These are phyloP conservation scores for Xylaria palmicola DNA, from an alignment of 495 filamentous ascomycete genomes.

Conservation along the genomic window DNA sequence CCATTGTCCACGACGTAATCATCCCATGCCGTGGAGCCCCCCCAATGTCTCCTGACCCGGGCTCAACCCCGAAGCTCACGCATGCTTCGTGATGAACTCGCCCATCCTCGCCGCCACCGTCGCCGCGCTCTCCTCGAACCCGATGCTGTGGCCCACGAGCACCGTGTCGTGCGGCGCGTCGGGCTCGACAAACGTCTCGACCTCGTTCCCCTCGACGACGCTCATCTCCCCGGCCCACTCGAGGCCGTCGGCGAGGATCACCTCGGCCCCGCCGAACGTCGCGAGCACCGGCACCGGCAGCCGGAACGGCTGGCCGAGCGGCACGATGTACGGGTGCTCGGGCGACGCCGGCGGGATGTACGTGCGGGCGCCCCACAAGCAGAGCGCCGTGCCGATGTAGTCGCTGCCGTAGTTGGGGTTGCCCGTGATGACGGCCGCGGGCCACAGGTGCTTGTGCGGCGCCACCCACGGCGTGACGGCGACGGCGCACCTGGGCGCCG, in stretches of 20 bases:
- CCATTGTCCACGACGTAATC: not conserved
- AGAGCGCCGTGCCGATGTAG: constrained; percentile 11
- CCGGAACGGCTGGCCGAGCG: constrained; percentile 11
- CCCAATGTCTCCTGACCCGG: not conserved
- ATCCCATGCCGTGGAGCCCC: not conserved
- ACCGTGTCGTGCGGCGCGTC: constrained; percentile 16
- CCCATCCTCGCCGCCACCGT: constrained; percentile 6
- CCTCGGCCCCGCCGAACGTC: constrained; percentile 9
- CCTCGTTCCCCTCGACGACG: constrained; percentile 8
- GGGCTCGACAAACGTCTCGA: constrained; percentile 12
- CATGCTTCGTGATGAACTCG: constrained; percentile 8
- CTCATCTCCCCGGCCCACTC: constrained; percentile 13
- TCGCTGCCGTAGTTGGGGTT: constrained; percentile 17
- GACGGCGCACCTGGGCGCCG: constrained; percentile 2
- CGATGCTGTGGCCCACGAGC: not conserved
- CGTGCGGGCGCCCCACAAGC: constrained; percentile 8
- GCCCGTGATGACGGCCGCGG: constrained; percentile 4
- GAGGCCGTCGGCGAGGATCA: constrained; percentile 2
- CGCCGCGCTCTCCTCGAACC: constrained; percentile 9
- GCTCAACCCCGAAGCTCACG: not conserved
- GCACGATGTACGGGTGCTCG: constrained; percentile 15
- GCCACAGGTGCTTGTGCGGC: constrained; percentile 5
- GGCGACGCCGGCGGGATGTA: constrained; percentile 1
- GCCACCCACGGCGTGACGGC: constrained; percentile 2
- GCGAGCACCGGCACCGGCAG: constrained; percentile 13